Evolutionary conservation across 805 yeast genomes (phyloP).

Genomic region (Yamadazyma scolyti): DNA sequence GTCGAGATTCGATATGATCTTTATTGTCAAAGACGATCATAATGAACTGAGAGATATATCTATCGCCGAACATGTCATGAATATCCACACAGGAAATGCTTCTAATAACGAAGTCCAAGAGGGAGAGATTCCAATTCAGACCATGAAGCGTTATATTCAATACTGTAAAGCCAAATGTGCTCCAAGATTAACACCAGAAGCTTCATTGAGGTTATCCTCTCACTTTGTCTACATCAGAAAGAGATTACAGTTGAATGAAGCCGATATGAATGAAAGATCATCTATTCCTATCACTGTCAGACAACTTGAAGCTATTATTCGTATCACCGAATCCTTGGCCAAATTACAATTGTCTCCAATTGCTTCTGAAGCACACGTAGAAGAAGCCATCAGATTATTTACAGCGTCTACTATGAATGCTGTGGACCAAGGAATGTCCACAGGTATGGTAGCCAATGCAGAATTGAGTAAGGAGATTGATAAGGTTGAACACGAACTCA

Average conservation of each 20-base stretch:
- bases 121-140: constrained; percentile 85
- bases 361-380: constrained; percentile 86
- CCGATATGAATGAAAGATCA: constrained; percentile 80
- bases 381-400: constrained; percentile 90
- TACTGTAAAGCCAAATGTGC: constrained; percentile 90
- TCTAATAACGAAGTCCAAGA: constrained; percentile 41
- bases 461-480: constrained; percentile 69
- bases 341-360: constrained; percentile 78
- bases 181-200: constrained; percentile 84
- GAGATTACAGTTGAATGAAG: constrained; percentile 75
- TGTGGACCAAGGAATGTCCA: constrained; percentile 59
- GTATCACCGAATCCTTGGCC: constrained; percentile 93
- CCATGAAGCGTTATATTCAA: constrained; percentile 88
- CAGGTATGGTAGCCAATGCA: constrained; percentile 44
- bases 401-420: constrained; percentile 98
- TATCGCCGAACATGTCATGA: constrained; percentile 93
- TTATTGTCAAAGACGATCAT: constrained; percentile 94
- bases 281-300: constrained; percentile 96
- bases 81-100: constrained; percentile 80
- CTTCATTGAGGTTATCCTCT: constrained; percentile 84
- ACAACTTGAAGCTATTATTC: constrained; percentile 94
- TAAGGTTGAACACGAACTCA: constrained; percentile 77
- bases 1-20: constrained; percentile 98
- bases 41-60: constrained; percentile 78
- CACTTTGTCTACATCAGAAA: constrained; percentile 90